phyloP scores from a whole-genome alignment of 345 rosid genomes.

The Trapa bicornis region DNA sequence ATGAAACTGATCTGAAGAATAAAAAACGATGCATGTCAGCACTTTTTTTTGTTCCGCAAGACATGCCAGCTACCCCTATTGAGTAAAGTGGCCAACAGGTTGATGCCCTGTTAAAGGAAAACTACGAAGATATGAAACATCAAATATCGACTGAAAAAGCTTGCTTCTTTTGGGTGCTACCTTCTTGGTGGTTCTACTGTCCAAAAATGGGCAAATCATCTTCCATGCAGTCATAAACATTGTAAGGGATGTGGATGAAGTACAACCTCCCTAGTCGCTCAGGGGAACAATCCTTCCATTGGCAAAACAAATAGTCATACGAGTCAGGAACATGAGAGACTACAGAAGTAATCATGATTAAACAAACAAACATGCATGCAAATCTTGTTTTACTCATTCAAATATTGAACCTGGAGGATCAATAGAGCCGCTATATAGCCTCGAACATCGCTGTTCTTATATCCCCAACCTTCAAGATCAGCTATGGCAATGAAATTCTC shows the following conservation, averaged over 20 bases:
- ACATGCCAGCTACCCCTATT: too few species aligned
- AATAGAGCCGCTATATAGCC: slow-evolving; percentile 62
- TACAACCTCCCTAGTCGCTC: slow-evolving; percentile 71
- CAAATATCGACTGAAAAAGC: not conserved
- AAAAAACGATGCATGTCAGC: too few species aligned
- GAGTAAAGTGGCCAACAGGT: too few species aligned
- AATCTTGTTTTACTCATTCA: not conserved
- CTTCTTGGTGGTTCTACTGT: slow-evolving; percentile 75
- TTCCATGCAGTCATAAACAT: slow-evolving; percentile 89
- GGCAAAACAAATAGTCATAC: not conserved
- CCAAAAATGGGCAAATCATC: slow-evolving; percentile 64
- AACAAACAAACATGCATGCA: not conserved
- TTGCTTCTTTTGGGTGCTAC: slow-evolving; percentile 13
- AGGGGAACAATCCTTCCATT: slow-evolving; percentile 65
- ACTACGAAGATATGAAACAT: not conserved
- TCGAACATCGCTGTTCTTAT: slow-evolving; percentile 44
- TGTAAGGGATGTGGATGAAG: slow-evolving; percentile 61
- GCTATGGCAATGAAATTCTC: slow-evolving; percentile 56
- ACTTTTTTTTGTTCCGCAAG: too few species aligned
- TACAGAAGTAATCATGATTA: not conserved
- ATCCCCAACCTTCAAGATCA: slow-evolving; percentile 91
- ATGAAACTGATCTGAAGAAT: slow-evolving; percentile 35
- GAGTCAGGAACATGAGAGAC: too few species aligned
- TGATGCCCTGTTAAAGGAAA: slow-evolving; percentile 19
- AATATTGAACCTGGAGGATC: slow-evolving; percentile 55